A percentile compares a stretch with the other conserved stretches of the same genome.
phyloP scores from a whole-genome alignment of 441 rosid genomes.

The Cnidoscolus chayamansa region DNA sequence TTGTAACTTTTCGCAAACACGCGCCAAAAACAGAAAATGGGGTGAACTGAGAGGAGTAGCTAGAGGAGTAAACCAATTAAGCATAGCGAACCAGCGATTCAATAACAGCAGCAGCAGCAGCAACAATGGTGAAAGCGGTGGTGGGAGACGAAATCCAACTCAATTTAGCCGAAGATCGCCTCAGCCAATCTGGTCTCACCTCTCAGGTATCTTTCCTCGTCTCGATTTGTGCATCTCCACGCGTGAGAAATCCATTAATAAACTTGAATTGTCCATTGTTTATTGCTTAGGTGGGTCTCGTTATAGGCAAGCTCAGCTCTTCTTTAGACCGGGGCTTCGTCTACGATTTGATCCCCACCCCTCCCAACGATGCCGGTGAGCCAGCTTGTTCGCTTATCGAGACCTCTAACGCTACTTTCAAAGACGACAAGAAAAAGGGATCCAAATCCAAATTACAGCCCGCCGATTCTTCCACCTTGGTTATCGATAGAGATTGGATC shows the following conservation, averaged over 20 bases:
- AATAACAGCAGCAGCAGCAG: conserved; percentile 6
- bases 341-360: conserved; percentile 82
- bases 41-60: no score
- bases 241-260: not conserved
- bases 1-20: no score
- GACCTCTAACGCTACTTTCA: conserved; percentile 23
- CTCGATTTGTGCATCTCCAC: not conserved
- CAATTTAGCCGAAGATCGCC: conserved; percentile 58
- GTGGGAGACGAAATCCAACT: conserved; percentile 78
- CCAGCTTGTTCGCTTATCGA: conserved; percentile 62
- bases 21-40: no score
- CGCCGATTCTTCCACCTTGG: conserved; percentile 53
- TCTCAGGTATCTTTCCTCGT: conserved; percentile 43
- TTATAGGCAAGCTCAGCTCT: conserved; percentile 81
- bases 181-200: conserved; percentile 57
- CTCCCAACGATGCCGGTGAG: conserved; percentile 66
- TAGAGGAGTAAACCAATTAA: no score
- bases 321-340: conserved; percentile 72
- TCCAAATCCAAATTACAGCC: conserved; percentile 59
- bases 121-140: conserved; percentile 77
- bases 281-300: conserved; percentile 66
- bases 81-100: not conserved
- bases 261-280: not conserved
- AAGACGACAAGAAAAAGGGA: conserved; percentile 50
- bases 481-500: conserved; percentile 73